These are phyloP conservation scores for Rhizophagus clarus DNA, from an alignment of 192 early-diverging fungal species.

Conservation along the genomic window DNA sequence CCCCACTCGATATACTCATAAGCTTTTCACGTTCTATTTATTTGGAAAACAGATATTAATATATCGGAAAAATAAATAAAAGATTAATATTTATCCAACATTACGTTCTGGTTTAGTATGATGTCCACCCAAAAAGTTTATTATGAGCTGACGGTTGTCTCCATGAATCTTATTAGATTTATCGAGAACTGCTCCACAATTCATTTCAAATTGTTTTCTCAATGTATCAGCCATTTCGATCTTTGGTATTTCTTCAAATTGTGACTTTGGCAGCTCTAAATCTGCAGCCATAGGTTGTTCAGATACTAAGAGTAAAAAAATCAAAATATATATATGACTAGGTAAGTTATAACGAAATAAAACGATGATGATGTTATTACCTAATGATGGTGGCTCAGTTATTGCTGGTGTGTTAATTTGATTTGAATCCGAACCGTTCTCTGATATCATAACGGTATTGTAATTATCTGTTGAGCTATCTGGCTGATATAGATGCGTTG, in stretches of 20 bases:
- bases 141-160: background rate
- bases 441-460: background rate
- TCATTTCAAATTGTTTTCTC: background rate
- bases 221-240: background rate
- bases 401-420: background rate
- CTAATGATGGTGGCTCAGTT: background rate
- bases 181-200: conserved; percentile 5
- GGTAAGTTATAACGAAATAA: background rate
- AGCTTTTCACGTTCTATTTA: background rate
- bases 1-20: background rate
- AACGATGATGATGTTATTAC: background rate
- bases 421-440: background rate
- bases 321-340: background rate
- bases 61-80: background rate
- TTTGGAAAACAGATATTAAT: background rate
- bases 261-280: background rate
- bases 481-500: background rate
- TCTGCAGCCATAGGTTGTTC: background rate
- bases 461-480: background rate
- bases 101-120: background rate
- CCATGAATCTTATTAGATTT: conserved; percentile 4
- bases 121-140: conserved; percentile 18
- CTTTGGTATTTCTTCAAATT: background rate
- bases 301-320: background rate
- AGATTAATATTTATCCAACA: too few species aligned